phyloP scores from a whole-genome alignment of 2,329 filamentous ascomycete genomes.

The Sporothrix humicola region DNA sequence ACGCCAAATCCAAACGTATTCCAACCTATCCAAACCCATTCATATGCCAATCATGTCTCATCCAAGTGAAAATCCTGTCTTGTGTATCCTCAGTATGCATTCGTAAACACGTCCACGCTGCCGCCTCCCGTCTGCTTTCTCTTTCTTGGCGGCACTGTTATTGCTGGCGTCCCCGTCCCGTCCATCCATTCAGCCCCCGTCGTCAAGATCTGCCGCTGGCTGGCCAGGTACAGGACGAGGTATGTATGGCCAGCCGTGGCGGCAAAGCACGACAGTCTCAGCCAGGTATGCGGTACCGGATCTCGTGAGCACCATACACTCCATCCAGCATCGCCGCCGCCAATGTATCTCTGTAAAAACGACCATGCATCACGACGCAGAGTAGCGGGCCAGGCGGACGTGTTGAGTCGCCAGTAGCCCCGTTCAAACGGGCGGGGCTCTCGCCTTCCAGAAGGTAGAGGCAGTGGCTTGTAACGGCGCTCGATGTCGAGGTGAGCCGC shows the following conservation, averaged over 20 bases:
- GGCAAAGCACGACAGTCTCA: constrained; percentile 81
- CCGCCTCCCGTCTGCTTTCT: not conserved
- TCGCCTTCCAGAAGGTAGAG: not conserved
- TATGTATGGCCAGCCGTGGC: constrained; percentile 74
- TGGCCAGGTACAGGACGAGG: constrained; percentile 74
- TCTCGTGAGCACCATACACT: constrained; percentile 64
- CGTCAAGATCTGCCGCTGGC: constrained; percentile 63
- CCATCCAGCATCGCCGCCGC: constrained; percentile 67
- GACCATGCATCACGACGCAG: constrained; percentile 64
- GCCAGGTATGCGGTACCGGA: constrained; percentile 47
- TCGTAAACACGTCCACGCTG: constrained; percentile 14
- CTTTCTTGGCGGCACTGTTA: constrained; percentile 48
- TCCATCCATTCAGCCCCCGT: constrained; percentile 71
- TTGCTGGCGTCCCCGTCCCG: constrained; percentile 60
- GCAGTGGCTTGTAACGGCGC: constrained; percentile 59
- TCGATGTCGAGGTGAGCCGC: constrained; percentile 57
- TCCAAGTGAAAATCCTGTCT: not conserved
- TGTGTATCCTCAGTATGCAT: not conserved
- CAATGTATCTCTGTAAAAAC: constrained; percentile 65
- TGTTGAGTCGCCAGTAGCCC: constrained; percentile 76
- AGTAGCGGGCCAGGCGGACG: constrained; percentile 56
- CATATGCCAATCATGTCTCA: not conserved
- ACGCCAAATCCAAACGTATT: not conserved
- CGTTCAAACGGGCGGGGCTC: constrained; percentile 68
- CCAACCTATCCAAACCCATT: not conserved